Evolutionary conservation across 768 basidiomycete genomes (phyloP), one percentile per base, ranked within the genome.

Genomic region (Trametes cingulata): DNA sequence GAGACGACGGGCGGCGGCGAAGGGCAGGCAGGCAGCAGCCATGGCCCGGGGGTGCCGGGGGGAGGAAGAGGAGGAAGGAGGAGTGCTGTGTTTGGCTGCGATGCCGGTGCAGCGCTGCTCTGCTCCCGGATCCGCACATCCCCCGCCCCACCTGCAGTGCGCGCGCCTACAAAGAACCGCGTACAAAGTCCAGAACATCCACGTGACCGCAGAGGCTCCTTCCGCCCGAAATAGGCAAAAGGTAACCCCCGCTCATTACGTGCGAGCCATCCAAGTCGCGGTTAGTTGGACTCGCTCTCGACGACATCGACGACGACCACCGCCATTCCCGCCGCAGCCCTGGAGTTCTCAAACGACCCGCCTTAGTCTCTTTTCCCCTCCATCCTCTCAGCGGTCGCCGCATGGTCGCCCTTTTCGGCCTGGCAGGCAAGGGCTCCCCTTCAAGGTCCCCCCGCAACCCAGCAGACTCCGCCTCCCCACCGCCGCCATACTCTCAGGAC

Each of bases 381-480:
- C n/a, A 53, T 51, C 48, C 52, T 40, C 22, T 24, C 60, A 56
- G 52, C 62, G 43, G 56, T 53, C 29, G 64, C 67, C 65, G 65
- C 61, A 79, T 78, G 77, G 78, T 79, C 50, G 70, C 74, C 57
- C 65, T 76, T 61, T 73, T 77, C 60, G 73, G 75, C 66, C 64
- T 71, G 48, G 72, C 74, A 51, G 72, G 59, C 56, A 77, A 74
- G 68, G 71, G 63, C 33, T 67, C 74, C 43, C 68, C 76, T 45
- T 65, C 76, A 48, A 54, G 66, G 49, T 59, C 70, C 52, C 41
- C 56, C 48, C 69, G 66, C 61, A 66, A 65, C 60, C 49, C 68
- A 66, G 29, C 24, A 61, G 68, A 68, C 50, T 33, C 68, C 54
- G 59, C 68, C n/a, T 48, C 62, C 50, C 65, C 73, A 24, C 73